Conservation (phyloP, 106 monocot genomes). For the Xerophyta viscosa region DNA sequence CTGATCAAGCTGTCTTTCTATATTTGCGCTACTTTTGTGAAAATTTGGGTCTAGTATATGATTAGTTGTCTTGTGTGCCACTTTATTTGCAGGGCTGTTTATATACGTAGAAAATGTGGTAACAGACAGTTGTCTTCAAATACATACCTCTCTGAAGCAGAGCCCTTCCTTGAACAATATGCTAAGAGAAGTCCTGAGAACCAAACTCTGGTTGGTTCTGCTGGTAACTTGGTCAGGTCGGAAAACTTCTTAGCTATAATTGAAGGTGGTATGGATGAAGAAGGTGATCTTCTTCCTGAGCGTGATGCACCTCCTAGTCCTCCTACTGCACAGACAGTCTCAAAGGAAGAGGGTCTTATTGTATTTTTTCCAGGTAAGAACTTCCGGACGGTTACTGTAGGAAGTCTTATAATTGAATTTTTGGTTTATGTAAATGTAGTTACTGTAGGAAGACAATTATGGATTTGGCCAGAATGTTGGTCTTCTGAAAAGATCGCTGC, state of each 20-base stretch:
- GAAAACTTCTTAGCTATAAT: constrained; percentile 80
- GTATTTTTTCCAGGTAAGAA: constrained; percentile 91
- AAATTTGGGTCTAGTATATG: neutral
- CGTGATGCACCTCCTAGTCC: constrained; percentile 26
- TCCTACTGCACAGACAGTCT: constrained; percentile 35
- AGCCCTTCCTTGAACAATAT: constrained; percentile 94
- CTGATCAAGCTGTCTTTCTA: neutral
- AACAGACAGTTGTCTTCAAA: constrained; percentile 70
- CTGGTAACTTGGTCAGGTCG: constrained; percentile 72
- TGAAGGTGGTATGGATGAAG: constrained; percentile 78
- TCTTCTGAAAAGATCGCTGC: too few relatives aligned
- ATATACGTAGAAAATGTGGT: constrained; percentile 82
- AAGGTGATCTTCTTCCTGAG: constrained; percentile 78
- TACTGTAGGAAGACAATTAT: too few relatives aligned
- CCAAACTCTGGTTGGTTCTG: constrained; percentile 72
- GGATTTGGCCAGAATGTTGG: too few relatives aligned
- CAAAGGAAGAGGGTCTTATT: constrained; percentile 84
- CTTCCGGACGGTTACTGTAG: too few relatives aligned
- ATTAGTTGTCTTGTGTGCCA: neutral
- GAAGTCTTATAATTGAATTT: too few relatives aligned
- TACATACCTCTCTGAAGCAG: constrained; percentile 83
- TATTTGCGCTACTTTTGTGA: neutral
- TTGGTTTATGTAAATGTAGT: too few relatives aligned
- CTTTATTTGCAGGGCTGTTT: constrained; percentile 63
- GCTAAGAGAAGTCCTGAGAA: constrained; percentile 74